phyloP scores from a whole-genome alignment of 2,329 filamentous ascomycete species.

The Emergomyces africanus region DNA sequence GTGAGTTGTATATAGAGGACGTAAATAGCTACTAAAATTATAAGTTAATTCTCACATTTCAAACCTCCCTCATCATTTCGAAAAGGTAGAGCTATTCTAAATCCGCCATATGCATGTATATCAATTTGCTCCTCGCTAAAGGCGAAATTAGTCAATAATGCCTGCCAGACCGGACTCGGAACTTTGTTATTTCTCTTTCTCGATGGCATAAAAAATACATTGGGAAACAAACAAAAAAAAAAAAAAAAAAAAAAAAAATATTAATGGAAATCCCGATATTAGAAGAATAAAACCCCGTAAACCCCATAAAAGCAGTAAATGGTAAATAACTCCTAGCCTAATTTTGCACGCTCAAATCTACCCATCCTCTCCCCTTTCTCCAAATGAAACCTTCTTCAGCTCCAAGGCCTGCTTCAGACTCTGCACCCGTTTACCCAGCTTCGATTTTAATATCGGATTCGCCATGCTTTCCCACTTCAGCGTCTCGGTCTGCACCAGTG shows the following conservation, averaged over 20 bases:
- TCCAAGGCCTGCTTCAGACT: slow-evolving; percentile 32
- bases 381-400: slow-evolving; percentile 32
- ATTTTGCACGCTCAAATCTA: neutral
- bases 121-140: neutral
- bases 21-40: neutral
- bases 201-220: neutral
- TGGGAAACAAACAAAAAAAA: neutral
- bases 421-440: slow-evolving; percentile 33
- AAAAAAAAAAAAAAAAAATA: neutral
- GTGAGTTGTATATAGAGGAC: neutral
- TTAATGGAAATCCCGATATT: neutral
- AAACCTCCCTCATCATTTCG: neutral
- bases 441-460: slow-evolving; percentile 30
- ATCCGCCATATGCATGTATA: neutral
- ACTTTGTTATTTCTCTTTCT: neutral
- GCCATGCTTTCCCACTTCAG: slow-evolving; percentile 27
- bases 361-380: slow-evolving; percentile 20
- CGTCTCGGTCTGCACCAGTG: slow-evolving; percentile 26
- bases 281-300: neutral
- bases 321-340: neutral
- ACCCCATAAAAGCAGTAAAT: no score
- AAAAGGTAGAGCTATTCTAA: neutral
- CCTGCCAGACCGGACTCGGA: neutral
- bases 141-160: neutral
- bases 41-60: neutral